These are phyloP conservation scores for Aspergillus sp. DNA, from an alignment of 2,329 filamentous ascomycete species.

Conservation along the genomic window DNA sequence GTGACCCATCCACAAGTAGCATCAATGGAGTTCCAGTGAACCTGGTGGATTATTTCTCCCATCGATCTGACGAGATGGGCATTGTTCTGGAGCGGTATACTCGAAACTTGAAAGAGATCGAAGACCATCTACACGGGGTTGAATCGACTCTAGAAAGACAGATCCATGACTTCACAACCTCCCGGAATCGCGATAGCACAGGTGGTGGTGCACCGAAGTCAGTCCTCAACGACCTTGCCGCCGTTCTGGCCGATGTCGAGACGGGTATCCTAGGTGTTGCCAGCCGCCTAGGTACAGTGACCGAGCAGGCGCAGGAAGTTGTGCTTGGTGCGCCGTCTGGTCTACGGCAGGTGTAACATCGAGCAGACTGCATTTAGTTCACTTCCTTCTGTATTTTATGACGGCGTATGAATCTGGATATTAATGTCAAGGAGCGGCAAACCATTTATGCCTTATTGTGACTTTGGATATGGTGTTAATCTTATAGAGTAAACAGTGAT, in stretches of 20 bases:
- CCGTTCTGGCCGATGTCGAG: slow-evolving; percentile 65
- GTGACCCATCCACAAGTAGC: slow-evolving; percentile 39
- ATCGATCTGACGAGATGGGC: slow-evolving; percentile 62
- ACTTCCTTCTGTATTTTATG: slow-evolving; percentile 12
- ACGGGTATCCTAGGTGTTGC: slow-evolving; percentile 64
- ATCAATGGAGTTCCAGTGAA: slow-evolving; percentile 57
- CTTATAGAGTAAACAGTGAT: neutral
- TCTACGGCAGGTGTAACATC: slow-evolving; percentile 27
- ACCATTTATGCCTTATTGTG: neutral
- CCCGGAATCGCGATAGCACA: slow-evolving; percentile 39
- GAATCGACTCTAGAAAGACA: slow-evolving; percentile 61
- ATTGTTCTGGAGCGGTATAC: slow-evolving; percentile 58
- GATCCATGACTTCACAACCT: slow-evolving; percentile 55
- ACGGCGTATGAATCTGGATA: slow-evolving; percentile 5
- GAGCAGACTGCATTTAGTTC: slow-evolving; percentile 1
- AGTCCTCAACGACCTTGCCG: slow-evolving; percentile 50
- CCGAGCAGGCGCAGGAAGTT: slow-evolving; percentile 61
- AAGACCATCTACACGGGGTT: slow-evolving; percentile 64
- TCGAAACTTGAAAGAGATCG: slow-evolving; percentile 62
- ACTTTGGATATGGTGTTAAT: slow-evolving; percentile 2
- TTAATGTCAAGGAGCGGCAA: slow-evolving; percentile 1
- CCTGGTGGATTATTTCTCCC: slow-evolving; percentile 64
- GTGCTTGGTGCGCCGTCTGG: slow-evolving; percentile 44
- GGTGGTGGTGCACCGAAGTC: slow-evolving; percentile 46
- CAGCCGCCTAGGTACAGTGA: slow-evolving; percentile 57